phyloP scores from a whole-genome alignment of 2,329 filamentous ascomycete species.

The Ophiocordyceps robertsii region DNA sequence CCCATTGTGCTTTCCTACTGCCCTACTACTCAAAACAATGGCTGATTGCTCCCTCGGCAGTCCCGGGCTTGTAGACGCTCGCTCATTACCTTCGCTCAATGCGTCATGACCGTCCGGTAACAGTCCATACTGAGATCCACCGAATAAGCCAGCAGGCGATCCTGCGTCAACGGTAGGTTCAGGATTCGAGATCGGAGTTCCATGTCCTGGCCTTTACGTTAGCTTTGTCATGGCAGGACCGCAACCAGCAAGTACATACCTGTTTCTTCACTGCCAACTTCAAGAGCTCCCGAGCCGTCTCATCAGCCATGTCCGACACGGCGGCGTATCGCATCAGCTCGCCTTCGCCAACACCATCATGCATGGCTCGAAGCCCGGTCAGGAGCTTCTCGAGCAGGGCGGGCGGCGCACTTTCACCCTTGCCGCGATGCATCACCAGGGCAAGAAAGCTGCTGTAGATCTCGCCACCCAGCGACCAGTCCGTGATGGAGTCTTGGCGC shows the following conservation, averaged over 20 bases:
- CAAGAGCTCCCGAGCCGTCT: conserved; percentile 54
- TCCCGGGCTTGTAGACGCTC: too few relatives aligned
- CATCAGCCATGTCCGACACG: conserved; percentile 67
- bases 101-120: conserved; percentile 50
- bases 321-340: conserved; percentile 51
- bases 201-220: conserved; percentile 14
- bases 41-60: too few relatives aligned
- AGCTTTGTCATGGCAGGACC: conserved; percentile 5
- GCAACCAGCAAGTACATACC: conserved; percentile 26
- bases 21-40: too few relatives aligned
- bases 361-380: conserved; percentile 41
- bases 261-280: conserved; percentile 39
- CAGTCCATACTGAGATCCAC: conserved; percentile 56
- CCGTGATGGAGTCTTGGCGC: conserved; percentile 45
- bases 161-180: conserved; percentile 55
- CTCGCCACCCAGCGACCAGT: conserved; percentile 69
- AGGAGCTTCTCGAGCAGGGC: conserved; percentile 42
- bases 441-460: conserved; percentile 57
- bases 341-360: conserved; percentile 25
- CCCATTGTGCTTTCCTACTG: too few relatives aligned
- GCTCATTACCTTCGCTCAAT: conserved; percentile 9
- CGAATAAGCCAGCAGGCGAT: conserved; percentile 57
- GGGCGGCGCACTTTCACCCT: conserved; percentile 25
- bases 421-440: conserved; percentile 30
- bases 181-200: conserved; percentile 32